Conservation (phyloP, 192 early-diverging fungal species). For the Cladochytrium replicatum region DNA sequence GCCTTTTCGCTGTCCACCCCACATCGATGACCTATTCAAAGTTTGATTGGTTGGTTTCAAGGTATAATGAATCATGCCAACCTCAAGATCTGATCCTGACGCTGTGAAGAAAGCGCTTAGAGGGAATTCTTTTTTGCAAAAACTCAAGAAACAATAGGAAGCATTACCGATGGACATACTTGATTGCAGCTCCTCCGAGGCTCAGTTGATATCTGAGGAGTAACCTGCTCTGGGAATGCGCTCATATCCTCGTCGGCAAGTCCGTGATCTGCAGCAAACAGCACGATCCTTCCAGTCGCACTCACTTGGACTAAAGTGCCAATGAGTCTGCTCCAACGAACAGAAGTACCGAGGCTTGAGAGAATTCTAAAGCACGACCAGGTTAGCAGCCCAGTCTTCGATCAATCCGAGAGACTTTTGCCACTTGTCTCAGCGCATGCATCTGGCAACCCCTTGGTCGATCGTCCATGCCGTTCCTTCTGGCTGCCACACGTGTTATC, state of each 20-base stretch:
- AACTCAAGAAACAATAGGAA: not conserved
- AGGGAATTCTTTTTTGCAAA: not conserved
- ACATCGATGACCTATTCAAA: constrained; percentile 15
- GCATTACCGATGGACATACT: constrained; percentile 2
- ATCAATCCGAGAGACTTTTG: constrained; percentile 11
- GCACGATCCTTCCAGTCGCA: not conserved
- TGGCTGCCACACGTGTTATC: too few species aligned
- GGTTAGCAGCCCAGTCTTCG: constrained; percentile 7
- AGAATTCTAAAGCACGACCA: constrained; percentile 10
- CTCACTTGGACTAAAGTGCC: not conserved
- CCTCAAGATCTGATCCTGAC: not conserved
- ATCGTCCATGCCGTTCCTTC: too few species aligned
- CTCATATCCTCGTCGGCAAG: constrained; percentile 14
- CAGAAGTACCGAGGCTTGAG: constrained; percentile 3
- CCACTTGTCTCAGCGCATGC: constrained; percentile 15
- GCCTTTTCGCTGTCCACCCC: constrained; percentile 14
- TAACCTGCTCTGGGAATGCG: constrained; percentile 17
- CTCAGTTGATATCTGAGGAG: constrained; percentile 14
- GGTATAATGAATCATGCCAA: not conserved
- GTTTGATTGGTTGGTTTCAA: not conserved
- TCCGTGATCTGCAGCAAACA: constrained; percentile 22
- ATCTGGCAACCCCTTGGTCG: not conserved
- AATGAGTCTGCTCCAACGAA: not conserved
- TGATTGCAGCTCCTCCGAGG: constrained; percentile 18
- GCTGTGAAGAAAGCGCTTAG: not conserved